Conservation (phyloP, 495 filamentous ascomycete genomes). For the Chlorociboria aeruginascens region DNA sequence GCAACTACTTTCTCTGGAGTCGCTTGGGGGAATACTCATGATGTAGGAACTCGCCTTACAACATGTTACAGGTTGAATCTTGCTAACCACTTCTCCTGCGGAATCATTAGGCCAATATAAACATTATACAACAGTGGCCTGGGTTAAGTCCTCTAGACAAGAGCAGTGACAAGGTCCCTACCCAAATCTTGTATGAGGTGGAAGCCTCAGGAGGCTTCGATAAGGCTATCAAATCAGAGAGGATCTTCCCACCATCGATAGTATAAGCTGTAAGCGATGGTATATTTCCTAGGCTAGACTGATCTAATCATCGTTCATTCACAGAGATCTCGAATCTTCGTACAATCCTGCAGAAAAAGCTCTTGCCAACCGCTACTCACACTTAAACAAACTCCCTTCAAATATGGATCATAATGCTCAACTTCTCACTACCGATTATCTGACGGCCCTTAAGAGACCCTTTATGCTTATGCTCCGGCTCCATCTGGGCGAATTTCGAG, state of each 20-base stretch:
- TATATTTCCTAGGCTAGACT: background rate
- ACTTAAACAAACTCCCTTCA: slow-evolving; percentile 10
- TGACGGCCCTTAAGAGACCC: slow-evolving; percentile 31
- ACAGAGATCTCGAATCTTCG: slow-evolving; percentile 9
- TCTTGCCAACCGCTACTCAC: slow-evolving; percentile 12
- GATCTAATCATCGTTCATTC: slow-evolving; percentile 2
- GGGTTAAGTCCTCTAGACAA: slow-evolving; percentile 15
- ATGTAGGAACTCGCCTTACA: slow-evolving; percentile 2
- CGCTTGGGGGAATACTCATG: slow-evolving; percentile 20
- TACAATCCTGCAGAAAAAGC: slow-evolving; percentile 1
- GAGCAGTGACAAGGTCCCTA: slow-evolving; percentile 37
- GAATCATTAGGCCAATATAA: background rate
- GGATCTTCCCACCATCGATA: slow-evolving; percentile 20
- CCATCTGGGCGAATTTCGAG: slow-evolving; percentile 23
- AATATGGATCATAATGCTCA: slow-evolving; percentile 23
- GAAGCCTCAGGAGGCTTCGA: slow-evolving; percentile 22
- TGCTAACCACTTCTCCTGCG: background rate
- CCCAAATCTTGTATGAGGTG: slow-evolving; percentile 22
- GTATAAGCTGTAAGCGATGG: slow-evolving; percentile 28
- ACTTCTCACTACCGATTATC: slow-evolving; percentile 30
- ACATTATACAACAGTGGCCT: slow-evolving; percentile 28
- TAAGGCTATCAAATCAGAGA: slow-evolving; percentile 33
- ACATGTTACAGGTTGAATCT: background rate
- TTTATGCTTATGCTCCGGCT: slow-evolving; percentile 25
- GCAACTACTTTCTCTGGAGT: slow-evolving; percentile 30